Percentiles rank a stretch among this genome's conserved stretches.
phyloP scores from a whole-genome alignment of 768 basidiomycete species.

The Amanita brunnescens region DNA sequence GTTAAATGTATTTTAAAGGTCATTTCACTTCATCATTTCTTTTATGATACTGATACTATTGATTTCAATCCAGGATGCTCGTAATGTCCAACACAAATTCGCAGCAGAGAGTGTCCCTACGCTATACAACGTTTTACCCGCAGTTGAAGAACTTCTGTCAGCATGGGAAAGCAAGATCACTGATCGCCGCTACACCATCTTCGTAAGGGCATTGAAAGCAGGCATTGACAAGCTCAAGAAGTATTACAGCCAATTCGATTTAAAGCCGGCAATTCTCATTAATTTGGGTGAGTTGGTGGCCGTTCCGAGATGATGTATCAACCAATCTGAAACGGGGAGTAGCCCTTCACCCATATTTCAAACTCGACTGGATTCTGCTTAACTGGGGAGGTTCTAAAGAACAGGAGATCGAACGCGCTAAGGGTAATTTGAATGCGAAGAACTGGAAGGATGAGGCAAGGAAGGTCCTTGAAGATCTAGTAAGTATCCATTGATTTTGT shows the following conservation, averaged over 20 bases:
- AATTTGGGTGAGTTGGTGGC: constrained; percentile 17
- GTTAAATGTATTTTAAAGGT: constrained; percentile 10
- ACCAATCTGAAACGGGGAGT: background rate
- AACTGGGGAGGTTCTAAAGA: background rate
- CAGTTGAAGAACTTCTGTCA: constrained; percentile 18
- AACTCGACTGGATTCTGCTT: constrained; percentile 13
- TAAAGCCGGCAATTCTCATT: constrained; percentile 15
- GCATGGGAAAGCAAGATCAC: constrained; percentile 19
- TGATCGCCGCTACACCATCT: constrained; percentile 9
- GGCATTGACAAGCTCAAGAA: constrained; percentile 17
- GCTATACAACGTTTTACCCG: constrained; percentile 18
- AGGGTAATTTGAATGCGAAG: background rate
- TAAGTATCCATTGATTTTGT: background rate
- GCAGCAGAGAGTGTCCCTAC: constrained; percentile 17
- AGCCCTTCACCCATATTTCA: constrained; percentile 25
- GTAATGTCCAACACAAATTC: constrained; percentile 17
- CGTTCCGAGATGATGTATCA: background rate
- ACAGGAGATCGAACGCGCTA: background rate
- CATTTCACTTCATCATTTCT: constrained; percentile 10
- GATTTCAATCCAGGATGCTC: background rate
- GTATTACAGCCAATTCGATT: constrained; percentile 15
- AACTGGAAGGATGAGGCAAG: background rate
- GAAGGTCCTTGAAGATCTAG: background rate
- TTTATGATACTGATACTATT: constrained; percentile 1
- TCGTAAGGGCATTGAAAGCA: constrained; percentile 12